These are phyloP conservation scores for Coemansia sp. DNA, from an alignment of 192 early-diverging fungal species.

Conservation along the genomic window DNA sequence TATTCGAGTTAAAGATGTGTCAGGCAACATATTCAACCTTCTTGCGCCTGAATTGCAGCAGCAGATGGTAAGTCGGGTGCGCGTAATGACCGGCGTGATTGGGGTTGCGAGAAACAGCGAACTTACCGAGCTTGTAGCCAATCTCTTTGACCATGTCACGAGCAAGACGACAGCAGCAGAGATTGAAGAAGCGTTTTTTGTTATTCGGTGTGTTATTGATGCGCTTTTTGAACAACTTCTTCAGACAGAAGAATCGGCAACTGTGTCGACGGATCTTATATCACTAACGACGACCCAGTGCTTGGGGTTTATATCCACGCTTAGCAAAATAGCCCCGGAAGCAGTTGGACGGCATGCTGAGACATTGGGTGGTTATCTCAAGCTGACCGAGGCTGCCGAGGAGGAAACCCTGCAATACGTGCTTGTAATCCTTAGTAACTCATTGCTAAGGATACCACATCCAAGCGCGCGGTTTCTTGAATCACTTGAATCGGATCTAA, in stretches of 20 bases:
- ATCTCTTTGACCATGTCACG: constrained; percentile 36
- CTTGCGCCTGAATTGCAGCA: constrained; percentile 49
- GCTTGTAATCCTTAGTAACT: constrained; percentile 57
- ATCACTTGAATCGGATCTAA: constrained; percentile 63
- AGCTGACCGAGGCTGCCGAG: constrained; percentile 43
- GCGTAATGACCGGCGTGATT: constrained; percentile 52
- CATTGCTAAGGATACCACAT: constrained; percentile 45
- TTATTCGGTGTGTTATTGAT: constrained; percentile 71
- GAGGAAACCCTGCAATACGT: constrained; percentile 59
- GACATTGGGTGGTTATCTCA: constrained; percentile 58
- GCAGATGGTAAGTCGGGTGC: constrained; percentile 43
- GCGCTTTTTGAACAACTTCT: constrained; percentile 74
- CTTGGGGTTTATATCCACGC: constrained; percentile 54
- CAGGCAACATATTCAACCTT: constrained; percentile 39
- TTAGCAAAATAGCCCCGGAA: constrained; percentile 59
- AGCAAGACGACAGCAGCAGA: constrained; percentile 48
- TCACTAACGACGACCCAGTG: constrained; percentile 34
- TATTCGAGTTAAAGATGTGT: constrained; percentile 3
- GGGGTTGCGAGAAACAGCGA: constrained; percentile 26
- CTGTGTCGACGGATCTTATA: background rate
- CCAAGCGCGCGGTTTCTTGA: constrained; percentile 59
- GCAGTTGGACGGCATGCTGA: constrained; percentile 57
- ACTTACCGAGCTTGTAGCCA: constrained; percentile 35
- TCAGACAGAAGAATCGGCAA: constrained; percentile 58
- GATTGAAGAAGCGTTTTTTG: constrained; percentile 53